Conservation (phyloP, 2,329 filamentous ascomycete species). For the Grosmannia serpens region DNA sequence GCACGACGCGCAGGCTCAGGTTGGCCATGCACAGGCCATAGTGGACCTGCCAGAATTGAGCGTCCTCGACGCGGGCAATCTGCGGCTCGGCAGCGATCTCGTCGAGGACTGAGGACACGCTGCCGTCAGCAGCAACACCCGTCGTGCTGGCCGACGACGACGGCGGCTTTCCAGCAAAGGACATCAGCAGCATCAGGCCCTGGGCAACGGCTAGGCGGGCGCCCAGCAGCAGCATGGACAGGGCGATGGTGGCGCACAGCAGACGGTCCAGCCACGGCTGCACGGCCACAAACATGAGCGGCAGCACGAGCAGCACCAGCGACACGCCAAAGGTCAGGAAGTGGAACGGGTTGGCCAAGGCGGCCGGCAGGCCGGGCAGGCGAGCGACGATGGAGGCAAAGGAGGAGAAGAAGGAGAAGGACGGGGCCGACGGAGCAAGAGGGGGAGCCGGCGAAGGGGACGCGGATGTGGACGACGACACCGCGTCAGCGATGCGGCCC, state of each 20-base stretch:
- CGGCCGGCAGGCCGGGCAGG: conserved; percentile 48
- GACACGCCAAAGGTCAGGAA: conserved; percentile 88
- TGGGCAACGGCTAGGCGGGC: conserved; percentile 73
- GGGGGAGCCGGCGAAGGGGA: not conserved
- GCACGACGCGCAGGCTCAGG: conserved; percentile 61
- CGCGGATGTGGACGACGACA: not conserved
- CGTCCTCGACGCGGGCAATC: conserved; percentile 72
- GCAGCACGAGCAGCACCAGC: conserved; percentile 57
- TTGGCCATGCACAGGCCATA: conserved; percentile 96
- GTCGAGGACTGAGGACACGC: conserved; percentile 52
- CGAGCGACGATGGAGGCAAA: not conserved
- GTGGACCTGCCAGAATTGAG: conserved; percentile 97
- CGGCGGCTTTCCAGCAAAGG: conserved; percentile 41
- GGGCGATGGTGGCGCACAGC: conserved; percentile 69
- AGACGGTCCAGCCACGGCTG: conserved; percentile 75
- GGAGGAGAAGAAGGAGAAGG: not conserved
- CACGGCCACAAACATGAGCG: conserved; percentile 72
- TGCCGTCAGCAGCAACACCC: no score
- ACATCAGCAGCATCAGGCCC: conserved; percentile 93
- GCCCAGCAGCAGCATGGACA: conserved; percentile 82
- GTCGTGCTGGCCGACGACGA: not conserved
- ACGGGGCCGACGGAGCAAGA: not conserved
- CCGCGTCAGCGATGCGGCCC: not conserved
- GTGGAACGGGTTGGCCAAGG: conserved; percentile 92
- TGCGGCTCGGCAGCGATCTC: conserved; percentile 75